phyloP scores from a whole-genome alignment of 805 yeast genomes.

The Clavispora vitiphila region DNA sequence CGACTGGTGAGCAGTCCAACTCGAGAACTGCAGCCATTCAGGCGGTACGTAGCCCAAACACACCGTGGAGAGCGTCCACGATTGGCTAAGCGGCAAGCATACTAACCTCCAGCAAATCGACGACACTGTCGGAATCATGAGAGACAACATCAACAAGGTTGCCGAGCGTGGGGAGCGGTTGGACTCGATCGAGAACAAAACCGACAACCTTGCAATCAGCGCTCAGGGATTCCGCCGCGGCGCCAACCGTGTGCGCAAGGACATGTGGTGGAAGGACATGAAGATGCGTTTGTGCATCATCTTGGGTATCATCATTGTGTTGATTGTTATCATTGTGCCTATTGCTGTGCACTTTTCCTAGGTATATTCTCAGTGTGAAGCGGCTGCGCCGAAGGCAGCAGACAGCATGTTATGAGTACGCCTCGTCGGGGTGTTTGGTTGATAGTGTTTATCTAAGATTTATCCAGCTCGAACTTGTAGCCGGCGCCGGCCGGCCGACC shows the following conservation, averaged over 20 bases:
- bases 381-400: neutral
- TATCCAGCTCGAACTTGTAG: too few species aligned
- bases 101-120: constrained; percentile 64
- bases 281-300: constrained; percentile 91
- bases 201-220: constrained; percentile 84
- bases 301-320: constrained; percentile 67
- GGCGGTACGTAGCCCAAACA: constrained; percentile 56
- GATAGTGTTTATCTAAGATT: too few species aligned
- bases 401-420: too few species aligned
- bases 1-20: constrained; percentile 46
- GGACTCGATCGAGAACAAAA: constrained; percentile 87
- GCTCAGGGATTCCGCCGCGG: constrained; percentile 96
- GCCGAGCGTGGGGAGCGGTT: constrained; percentile 93
- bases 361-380: too few species aligned
- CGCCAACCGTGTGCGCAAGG: constrained; percentile 95
- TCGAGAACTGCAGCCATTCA: constrained; percentile 77
- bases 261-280: constrained; percentile 99
- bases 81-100: constrained; percentile 2
- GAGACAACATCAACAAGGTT: constrained; percentile 93
- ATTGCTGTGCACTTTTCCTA: constrained; percentile 80
- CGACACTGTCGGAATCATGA: constrained; percentile 95
- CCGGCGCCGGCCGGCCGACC: too few species aligned
- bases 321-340: constrained; percentile 88
- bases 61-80: neutral
- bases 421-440: too few species aligned